These are phyloP conservation scores for Ceratocystis albifundus DNA, from an alignment of 2,329 filamentous ascomycete species.

Conservation along the genomic window DNA sequence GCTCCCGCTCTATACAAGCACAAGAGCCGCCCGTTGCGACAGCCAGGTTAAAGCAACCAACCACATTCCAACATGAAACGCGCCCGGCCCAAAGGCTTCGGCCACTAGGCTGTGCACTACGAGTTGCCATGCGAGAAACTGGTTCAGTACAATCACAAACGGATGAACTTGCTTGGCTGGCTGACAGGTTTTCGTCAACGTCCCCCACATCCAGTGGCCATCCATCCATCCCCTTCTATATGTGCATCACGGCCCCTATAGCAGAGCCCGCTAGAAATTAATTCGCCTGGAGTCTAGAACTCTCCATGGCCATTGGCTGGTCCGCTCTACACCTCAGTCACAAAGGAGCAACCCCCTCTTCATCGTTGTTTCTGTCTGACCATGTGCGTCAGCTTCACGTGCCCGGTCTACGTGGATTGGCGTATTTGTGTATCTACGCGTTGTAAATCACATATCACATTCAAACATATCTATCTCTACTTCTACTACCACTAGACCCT, in stretches of 20 bases:
- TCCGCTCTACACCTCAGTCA: neutral
- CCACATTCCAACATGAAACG: no score
- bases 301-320: neutral
- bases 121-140: no score
- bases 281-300: neutral
- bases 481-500: neutral
- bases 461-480: neutral
- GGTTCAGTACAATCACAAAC: no score
- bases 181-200: no score
- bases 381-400: neutral
- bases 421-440: neutral
- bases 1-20: no score
- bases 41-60: no score
- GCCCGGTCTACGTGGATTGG: neutral
- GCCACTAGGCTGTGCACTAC: no score
- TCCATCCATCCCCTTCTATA: neutral
- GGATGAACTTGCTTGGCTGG: no score
- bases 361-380: neutral
- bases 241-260: neutral
- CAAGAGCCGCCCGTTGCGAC: no score
- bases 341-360: neutral
- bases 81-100: no score
- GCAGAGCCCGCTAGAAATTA: neutral
- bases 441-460: neutral
- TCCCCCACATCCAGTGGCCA: neutral